Base-by-base conservation (phyloP, 495 filamentous ascomycete species). In the Emericellopsis terricola region DNA sequence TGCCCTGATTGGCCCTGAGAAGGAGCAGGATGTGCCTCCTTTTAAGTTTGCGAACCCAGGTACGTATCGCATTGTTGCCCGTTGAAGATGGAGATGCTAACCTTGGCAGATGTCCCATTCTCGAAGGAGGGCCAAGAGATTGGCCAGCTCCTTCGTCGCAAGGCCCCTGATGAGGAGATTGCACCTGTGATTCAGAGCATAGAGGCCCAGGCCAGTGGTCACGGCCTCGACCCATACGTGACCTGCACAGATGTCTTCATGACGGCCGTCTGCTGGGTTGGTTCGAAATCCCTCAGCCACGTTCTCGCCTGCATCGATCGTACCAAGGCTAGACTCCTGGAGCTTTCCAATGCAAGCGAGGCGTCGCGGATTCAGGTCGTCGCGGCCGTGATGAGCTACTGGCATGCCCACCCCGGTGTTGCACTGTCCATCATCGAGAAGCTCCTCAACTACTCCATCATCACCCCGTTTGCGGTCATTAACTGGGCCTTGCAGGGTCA, bases 391-490 rank as follows among this genome's bases (percentile, higher is more conserved):
- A 77, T 94, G 62, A 70, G 75, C 10, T 96, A 94, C 59, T 99
- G 89, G 89, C 65, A 67, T 26, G 76, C 86, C 35, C 89, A 96
- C 42, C 83, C 89, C 0, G 89, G 89, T 20, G 75, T 93, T 28
- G 91, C 85, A 19, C 77, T 94, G 46, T 80, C 78, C 45, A 86
- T 99, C 44, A 68, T 96, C 36, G 89, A 99, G 62, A 96, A 94
- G 57, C 65, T 99, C 3, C 76, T 99, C 18, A 99, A 99, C 51
- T 99, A 96, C 60, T 84, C 79, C 23, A 91, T 99, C 40, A 65
- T 99, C 6, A 78, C 71, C 8, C 89, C 89, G 0, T 53, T 68
- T 21, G 71, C 71, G 19, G 85, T 99, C 28, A 65, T 94, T 38
- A 71, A 87, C 47, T 99, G 91, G 91, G 83, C 79, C 1, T 55